Evolutionary conservation across 208 protist genomes (phyloP).

Genomic region (Leishmania turanica): DNA sequence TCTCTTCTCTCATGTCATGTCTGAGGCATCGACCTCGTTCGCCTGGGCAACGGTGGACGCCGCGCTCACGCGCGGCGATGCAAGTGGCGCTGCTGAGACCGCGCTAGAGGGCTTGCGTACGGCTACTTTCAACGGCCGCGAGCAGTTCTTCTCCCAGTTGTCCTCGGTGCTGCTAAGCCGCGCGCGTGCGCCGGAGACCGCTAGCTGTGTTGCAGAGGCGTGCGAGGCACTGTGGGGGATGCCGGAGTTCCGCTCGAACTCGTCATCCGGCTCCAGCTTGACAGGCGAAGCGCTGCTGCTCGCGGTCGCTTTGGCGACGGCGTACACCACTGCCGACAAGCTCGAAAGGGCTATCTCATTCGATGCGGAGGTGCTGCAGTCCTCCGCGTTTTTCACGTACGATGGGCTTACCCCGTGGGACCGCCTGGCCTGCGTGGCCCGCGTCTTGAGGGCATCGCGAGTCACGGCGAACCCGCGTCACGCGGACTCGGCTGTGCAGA

Average conservation of each 20-base stretch:
- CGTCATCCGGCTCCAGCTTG: neutral
- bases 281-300: constrained; percentile 26
- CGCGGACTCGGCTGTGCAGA: constrained; percentile 27
- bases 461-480: constrained; percentile 3
- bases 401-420: constrained; percentile 17
- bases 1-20: neutral
- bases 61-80: constrained; percentile 12
- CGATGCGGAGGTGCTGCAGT: constrained; percentile 33
- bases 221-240: constrained; percentile 21
- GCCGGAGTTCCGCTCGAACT: constrained; percentile 17
- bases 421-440: constrained; percentile 26
- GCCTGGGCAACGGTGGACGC: constrained; percentile 4
- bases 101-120: constrained; percentile 10
- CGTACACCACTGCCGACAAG: constrained; percentile 11
- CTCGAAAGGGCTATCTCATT: constrained; percentile 15
- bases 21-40: neutral
- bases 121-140: constrained; percentile 6
- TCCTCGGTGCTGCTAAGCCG: constrained; percentile 1
- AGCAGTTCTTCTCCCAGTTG: constrained; percentile 20
- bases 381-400: constrained; percentile 25
- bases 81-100: neutral
- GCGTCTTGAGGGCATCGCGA: constrained; percentile 17
- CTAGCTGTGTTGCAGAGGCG: constrained; percentile 15
- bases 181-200: neutral
- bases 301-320: constrained; percentile 2